Conservation (phyloP, 768 basidiomycete genomes). For the Lactarius sanguifluus region DNA sequence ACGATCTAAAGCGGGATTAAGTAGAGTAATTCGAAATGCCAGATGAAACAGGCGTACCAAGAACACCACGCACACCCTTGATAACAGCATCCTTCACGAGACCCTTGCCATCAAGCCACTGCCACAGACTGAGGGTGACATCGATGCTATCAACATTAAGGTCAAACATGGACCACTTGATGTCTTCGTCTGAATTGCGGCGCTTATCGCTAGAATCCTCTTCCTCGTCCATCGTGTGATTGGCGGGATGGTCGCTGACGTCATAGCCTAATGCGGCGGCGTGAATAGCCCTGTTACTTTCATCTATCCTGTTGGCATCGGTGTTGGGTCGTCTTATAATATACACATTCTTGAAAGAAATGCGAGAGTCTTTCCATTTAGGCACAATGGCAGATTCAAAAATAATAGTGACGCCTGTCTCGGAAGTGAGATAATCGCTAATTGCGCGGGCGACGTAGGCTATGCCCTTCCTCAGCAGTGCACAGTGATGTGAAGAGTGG, state of each 20-base stretch:
- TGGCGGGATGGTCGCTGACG: slow-evolving; percentile 71
- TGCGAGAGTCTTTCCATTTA: slow-evolving; percentile 93
- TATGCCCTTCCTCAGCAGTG: slow-evolving; percentile 34
- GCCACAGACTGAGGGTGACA: slow-evolving; percentile 84
- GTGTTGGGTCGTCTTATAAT: slow-evolving; percentile 71
- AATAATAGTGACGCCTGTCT: slow-evolving; percentile 91
- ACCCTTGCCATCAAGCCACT: slow-evolving; percentile 96
- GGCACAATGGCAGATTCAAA: slow-evolving; percentile 99
- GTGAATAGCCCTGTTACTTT: slow-evolving; percentile 42
- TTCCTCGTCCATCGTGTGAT: slow-evolving; percentile 66
- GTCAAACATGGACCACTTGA: slow-evolving; percentile 89
- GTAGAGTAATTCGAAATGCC: neutral
- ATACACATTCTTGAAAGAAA: slow-evolving; percentile 97
- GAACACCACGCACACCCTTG: slow-evolving; percentile 89
- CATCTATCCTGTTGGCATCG: slow-evolving; percentile 2
- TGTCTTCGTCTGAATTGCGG: slow-evolving; percentile 49
- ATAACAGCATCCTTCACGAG: slow-evolving; percentile 87
- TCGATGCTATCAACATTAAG: slow-evolving; percentile 93
- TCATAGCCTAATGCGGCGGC: slow-evolving; percentile 68
- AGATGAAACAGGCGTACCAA: slow-evolving; percentile 53
- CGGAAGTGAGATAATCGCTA: slow-evolving; percentile 89
- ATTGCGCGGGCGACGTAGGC: slow-evolving; percentile 85
- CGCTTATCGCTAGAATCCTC: slow-evolving; percentile 34
- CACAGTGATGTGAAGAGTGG: neutral
- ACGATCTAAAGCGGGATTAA: slow-evolving; percentile 58